These are phyloP conservation scores for Hypomontagnella submonticulosa DNA, from an alignment of 495 filamentous ascomycete genomes.

Conservation along the genomic window DNA sequence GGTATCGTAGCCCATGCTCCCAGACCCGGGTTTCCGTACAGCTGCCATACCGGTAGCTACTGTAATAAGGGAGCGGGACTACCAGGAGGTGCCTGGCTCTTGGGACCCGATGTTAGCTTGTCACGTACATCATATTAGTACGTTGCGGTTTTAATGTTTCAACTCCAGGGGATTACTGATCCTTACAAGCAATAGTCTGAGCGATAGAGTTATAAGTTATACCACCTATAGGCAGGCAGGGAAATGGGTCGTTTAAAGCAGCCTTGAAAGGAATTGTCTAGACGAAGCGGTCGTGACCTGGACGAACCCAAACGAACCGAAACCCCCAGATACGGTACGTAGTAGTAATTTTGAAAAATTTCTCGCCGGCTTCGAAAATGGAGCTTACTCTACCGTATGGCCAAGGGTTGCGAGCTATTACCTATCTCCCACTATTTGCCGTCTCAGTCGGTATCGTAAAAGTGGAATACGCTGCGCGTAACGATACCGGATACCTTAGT, in stretches of 20 bases:
- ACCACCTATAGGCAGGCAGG: conserved; percentile 5
- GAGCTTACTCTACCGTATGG: conserved; percentile 32
- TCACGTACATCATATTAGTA: conserved; percentile 44
- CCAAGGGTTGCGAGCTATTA: conserved; percentile 23
- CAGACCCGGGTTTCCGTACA: conserved; percentile 25
- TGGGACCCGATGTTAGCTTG: conserved; percentile 37
- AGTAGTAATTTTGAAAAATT: conserved; percentile 33
- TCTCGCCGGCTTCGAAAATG: conserved; percentile 22
- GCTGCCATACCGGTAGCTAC: conserved; percentile 33
- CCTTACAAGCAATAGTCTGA: conserved; percentile 34
- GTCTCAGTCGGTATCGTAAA: conserved; percentile 23
- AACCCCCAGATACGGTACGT: conserved; percentile 14
- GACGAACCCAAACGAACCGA: conserved; percentile 11
- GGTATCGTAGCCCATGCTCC: conserved; percentile 35
- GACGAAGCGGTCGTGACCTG: conserved; percentile 20
- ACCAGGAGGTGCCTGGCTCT: conserved; percentile 37
- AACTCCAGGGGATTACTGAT: conserved; percentile 30
- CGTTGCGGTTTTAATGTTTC: conserved; percentile 25
- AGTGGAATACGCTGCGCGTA: conserved; percentile 6
- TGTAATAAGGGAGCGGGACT: conserved; percentile 25
- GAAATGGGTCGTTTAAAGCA: conserved; percentile 4
- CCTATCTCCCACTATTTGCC: conserved; percentile 24
- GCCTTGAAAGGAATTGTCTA: conserved; percentile 13
- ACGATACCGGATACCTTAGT: conserved; percentile 9
- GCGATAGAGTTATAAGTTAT: conserved; percentile 22